Evolutionary conservation across 2,329 filamentous ascomycete species (phyloP), one percentile per base, ranked within the genome.

Genomic region (Paecilomyces niveus): DNA sequence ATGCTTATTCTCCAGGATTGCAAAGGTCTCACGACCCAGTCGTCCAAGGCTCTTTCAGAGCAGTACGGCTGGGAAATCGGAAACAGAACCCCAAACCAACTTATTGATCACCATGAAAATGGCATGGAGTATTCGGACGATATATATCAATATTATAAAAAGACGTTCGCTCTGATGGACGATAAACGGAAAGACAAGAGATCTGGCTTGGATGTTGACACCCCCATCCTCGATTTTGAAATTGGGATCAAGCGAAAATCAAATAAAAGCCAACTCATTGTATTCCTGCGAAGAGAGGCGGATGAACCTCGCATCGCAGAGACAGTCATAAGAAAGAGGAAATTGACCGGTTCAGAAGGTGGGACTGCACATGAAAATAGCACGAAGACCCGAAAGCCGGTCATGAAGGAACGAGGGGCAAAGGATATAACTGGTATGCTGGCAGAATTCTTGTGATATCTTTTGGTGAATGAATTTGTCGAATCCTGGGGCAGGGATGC

Each of bases 1-100:
- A 54, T 69, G 13, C 60, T 78, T 21, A 60, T 78, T 15, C 59
- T 72, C 3, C 67, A 67, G 11, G 65, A 67, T 33, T 78, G 74
- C 56, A 63, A 62, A 2, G 56, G 59, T 5, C 60, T 77, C 56
- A 65, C 63, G 35, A 65, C 56, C 59, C 56, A 59, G 61, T 65
- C 59, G 29, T 62, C 56, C 53, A 53, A 65, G 29, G 56, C 54
- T 6, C 21, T 58, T n/a, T 63, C 64, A 21, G 58, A 60, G 22
- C 54, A 59, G 10, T 59, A 67, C 55, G 72, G 72, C 8, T 75
- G 73, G 73, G 62, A 65, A 52, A 59, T 60, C 18, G 8, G 51
- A 26, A 49, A 8, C 15, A 29, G 21, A 21, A 39, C 26, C 18
- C 45, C 3, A 35, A 4, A 15, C 6, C 15, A 33, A 21, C 39